Conservation (phyloP, 2,329 filamentous ascomycete genomes). For the Pseudonectria buxi region DNA sequence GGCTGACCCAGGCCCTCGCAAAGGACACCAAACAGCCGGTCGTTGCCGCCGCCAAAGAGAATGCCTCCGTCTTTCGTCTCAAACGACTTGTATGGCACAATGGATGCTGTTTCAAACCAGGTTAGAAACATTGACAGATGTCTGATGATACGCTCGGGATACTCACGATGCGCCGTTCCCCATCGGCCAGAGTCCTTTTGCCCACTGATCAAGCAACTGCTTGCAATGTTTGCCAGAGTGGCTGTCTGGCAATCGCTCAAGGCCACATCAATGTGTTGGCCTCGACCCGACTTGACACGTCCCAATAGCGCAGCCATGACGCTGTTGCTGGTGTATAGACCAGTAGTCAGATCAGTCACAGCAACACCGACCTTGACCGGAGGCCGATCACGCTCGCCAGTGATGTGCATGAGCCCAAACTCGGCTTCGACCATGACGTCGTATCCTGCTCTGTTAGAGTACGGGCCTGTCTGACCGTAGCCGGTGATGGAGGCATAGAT, state of each 20-base stretch:
- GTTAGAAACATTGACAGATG: constrained; percentile 2
- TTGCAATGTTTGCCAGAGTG: constrained; percentile 90
- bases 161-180: constrained; percentile 88
- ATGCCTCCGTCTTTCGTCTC: constrained; percentile 65
- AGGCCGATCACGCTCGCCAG: constrained; percentile 76
- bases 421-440: constrained; percentile 99
- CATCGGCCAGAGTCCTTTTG: constrained; percentile 82
- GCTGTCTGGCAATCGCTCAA: constrained; percentile 93
- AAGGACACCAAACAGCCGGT: constrained; percentile 59
- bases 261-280: constrained; percentile 87
- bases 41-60: constrained; percentile 66
- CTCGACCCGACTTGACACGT: constrained; percentile 65
- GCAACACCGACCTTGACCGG: constrained; percentile 97
- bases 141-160: neutral
- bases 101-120: constrained; percentile 57
- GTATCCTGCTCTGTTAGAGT: constrained; percentile 81
- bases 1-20: constrained; percentile 52
- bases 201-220: constrained; percentile 81
- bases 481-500: constrained; percentile 97
- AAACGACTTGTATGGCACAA: constrained; percentile 90
- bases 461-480: constrained; percentile 92
- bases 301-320: constrained; percentile 90
- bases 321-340: constrained; percentile 88
- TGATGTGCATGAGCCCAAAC: constrained; percentile 98
- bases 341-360: constrained; percentile 92